Evolutionary conservation across 2,329 filamentous ascomycete genomes (phyloP).

Genomic region (Akanthomyces uredinophilus): DNA sequence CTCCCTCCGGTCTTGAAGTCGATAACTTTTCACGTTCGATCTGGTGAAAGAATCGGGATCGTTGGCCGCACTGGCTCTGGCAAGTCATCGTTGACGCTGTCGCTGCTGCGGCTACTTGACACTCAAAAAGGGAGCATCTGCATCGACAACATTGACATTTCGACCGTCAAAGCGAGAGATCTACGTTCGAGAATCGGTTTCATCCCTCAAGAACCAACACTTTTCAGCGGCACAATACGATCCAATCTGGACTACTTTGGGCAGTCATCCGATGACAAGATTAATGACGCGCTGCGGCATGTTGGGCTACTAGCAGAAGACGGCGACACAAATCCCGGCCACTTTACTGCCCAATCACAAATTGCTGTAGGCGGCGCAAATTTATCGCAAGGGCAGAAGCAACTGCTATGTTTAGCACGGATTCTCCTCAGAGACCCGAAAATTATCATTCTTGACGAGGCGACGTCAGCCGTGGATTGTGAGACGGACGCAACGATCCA

Average conservation of each 20-base stretch:
- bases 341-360: not conserved
- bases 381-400: not conserved
- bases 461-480: slow-evolving; percentile 5
- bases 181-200: slow-evolving; percentile 16
- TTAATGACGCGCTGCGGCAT: not conserved
- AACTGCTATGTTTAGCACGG: slow-evolving; percentile 9
- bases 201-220: slow-evolving; percentile 13
- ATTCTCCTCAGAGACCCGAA: not conserved
- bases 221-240: not conserved
- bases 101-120: not conserved
- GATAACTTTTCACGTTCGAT: not conserved
- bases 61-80: slow-evolving; percentile 3
- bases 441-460: slow-evolving; percentile 8
- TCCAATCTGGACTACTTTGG: slow-evolving; percentile 1
- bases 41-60: not conserved
- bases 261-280: not conserved
- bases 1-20: not conserved
- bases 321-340: not conserved
- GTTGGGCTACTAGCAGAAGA: not conserved
- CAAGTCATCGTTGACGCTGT: slow-evolving; percentile 2
- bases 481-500: not conserved
- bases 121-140: not conserved
- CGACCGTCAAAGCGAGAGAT: not conserved
- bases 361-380: not conserved
- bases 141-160: slow-evolving; percentile 11